Percentiles rank a stretch among this genome's conserved stretches.
phyloP scores from a whole-genome alignment of 108 stramenopile species.

The Skeletonema menzelii region DNA sequence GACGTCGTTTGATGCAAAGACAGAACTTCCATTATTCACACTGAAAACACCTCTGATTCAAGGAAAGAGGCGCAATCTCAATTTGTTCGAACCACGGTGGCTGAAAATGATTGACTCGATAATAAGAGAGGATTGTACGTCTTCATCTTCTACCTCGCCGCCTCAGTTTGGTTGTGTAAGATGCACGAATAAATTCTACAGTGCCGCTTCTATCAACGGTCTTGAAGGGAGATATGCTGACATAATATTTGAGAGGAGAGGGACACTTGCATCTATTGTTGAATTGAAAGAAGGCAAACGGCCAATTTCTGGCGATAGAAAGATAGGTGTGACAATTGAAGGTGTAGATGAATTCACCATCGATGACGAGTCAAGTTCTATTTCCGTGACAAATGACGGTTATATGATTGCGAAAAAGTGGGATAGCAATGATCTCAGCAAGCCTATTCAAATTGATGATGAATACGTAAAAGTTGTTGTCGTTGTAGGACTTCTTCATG shows the following conservation, averaged over 20 bases:
- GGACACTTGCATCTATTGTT: conserved; percentile 36
- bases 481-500: conserved; percentile 59
- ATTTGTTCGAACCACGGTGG: conserved; percentile 67
- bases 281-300: conserved; percentile 49
- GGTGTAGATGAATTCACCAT: conserved; percentile 47
- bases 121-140: not conserved
- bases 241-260: conserved; percentile 51
- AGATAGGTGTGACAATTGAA: conserved; percentile 36
- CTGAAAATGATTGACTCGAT: conserved; percentile 58
- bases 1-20: not conserved
- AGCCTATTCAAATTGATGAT: not conserved
- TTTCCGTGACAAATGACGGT: conserved; percentile 44
- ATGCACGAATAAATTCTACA: conserved; percentile 64
- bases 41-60: conserved; percentile 44
- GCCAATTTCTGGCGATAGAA: conserved; percentile 52
- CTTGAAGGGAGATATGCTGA: conserved; percentile 56
- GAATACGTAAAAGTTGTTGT: conserved; percentile 43
- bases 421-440: not conserved
- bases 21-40: conserved; percentile 50
- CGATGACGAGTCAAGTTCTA: conserved; percentile 12
- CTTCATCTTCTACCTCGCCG: not conserved
- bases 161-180: conserved; percentile 50
- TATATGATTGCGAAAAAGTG: conserved; percentile 41
- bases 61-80: conserved; percentile 42
- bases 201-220: conserved; percentile 45